Base-by-base conservation (phyloP, 208 protist genomes). In the Trypanosoma cruzi region DNA sequence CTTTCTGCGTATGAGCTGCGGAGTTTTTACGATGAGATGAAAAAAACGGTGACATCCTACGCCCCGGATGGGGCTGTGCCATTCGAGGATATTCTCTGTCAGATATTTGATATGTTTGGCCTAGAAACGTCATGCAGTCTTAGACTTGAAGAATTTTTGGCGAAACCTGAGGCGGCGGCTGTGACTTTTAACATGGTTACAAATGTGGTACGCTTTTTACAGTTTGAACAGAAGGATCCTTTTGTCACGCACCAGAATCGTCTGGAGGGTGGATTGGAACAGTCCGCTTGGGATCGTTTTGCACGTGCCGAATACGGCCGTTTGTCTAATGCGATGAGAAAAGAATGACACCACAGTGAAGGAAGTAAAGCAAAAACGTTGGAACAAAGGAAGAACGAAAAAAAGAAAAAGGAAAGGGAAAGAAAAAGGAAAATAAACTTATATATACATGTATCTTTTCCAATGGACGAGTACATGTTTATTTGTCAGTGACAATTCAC, bases 101-200 rank as follows among this genome's bases (percentile, higher is more conserved):
- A 99, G 77, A 83, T 98, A 44, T 90, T 95, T 50, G 97, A 98
- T 80, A 96, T 98, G 94, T 73, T 98, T 50, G 81, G 82, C 40
- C 80, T 88, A 29, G 57, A 64, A 4, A 63, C 56, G 36, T 65
- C 79, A 40, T 73, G 73, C 42, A 82, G 84, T 22, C 73, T 99
- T 16, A 81, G 76, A 8, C 72, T 99, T 20, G 37, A 64, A 0
- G 97, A 99, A 84, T 66, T 99, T 32, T 75, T 97, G 48, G 63
- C 62, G 1, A 96, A 90, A 59, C 82, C 79, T 14, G 79, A 97
- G 40, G 82, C 86, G 4, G 86, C 86, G 0, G 74, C 77, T 46
- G 89, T 99, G 48, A 75, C 84, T 28, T 91, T 98, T 52, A 98
- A 98, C 76, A 90, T 98, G 71, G 58, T 99, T 18, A 97, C 95